A percentile compares a stretch with the other conserved stretches of the same genome.
Conservation (phyloP, 208 protist species). For the Leishmania lainsoni region DNA sequence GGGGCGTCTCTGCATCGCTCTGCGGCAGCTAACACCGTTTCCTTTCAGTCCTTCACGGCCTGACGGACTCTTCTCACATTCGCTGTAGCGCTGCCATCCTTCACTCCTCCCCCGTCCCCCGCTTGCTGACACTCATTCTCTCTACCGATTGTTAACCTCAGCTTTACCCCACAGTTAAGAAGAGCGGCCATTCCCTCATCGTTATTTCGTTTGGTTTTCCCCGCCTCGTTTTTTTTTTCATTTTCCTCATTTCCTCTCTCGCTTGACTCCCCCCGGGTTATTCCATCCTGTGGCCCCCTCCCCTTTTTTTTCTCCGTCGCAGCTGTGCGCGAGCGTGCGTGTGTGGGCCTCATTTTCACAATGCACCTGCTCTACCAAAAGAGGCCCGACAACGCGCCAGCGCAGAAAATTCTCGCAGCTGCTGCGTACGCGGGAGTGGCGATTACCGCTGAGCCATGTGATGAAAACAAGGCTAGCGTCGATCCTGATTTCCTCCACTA, state of each 20-base stretch:
- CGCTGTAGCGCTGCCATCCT: background rate
- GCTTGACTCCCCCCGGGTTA: background rate
- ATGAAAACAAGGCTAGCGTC: conserved; percentile 45
- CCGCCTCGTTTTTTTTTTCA: background rate
- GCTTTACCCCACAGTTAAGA: background rate
- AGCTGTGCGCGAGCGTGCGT: background rate
- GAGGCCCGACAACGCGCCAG: conserved; percentile 52
- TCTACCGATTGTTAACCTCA: background rate
- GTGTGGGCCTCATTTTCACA: background rate
- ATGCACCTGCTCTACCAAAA: conserved; percentile 56
- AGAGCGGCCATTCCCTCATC: background rate
- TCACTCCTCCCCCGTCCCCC: too few species aligned
- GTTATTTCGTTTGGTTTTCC: background rate
- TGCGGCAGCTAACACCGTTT: background rate
- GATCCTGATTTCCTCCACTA: conserved; percentile 61
- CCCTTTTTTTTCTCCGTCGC: background rate
- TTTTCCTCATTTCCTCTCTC: background rate
- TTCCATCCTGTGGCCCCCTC: background rate
- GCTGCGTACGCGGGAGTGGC: conserved; percentile 63
- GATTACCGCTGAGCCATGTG: conserved; percentile 28
- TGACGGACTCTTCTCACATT: background rate
- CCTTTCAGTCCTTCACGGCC: background rate
- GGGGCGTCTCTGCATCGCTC: background rate
- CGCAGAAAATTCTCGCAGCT: conserved; percentile 55
- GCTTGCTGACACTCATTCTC: background rate